Evolutionary conservation across 1,139 yeast species (phyloP).

Genomic region (Saccharomyces uvarum): DNA sequence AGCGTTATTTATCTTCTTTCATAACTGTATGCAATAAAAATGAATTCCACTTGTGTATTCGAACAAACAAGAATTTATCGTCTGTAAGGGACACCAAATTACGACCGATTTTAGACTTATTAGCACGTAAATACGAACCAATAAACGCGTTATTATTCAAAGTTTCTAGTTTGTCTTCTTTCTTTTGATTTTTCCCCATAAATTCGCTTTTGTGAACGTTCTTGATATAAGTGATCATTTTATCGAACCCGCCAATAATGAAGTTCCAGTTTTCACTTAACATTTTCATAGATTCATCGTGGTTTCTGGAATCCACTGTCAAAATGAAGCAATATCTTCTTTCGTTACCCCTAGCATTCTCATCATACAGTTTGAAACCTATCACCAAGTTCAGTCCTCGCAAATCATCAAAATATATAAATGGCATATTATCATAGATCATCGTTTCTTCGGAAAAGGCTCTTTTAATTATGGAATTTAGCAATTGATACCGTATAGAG

Average conservation of each 20-base stretch:
- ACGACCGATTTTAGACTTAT: slow-evolving; percentile 46
- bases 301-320: slow-evolving; percentile 50
- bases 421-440: slow-evolving; percentile 56
- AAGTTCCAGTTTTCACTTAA: slow-evolving; percentile 50
- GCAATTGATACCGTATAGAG: slow-evolving; percentile 33
- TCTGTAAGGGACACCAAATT: slow-evolving; percentile 53
- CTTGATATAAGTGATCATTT: slow-evolving; percentile 46
- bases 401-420: slow-evolving; percentile 61
- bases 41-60: slow-evolving; percentile 60
- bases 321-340: slow-evolving; percentile 63
- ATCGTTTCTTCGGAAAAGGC: slow-evolving; percentile 68
- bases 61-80: slow-evolving; percentile 53
- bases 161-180: slow-evolving; percentile 43
- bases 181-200: slow-evolving; percentile 22
- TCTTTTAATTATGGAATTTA: slow-evolving; percentile 45
- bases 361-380: slow-evolving; percentile 61
- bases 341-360: slow-evolving; percentile 71
- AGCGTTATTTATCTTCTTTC: not conserved
- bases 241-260: slow-evolving; percentile 44
- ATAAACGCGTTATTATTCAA: slow-evolving; percentile 29
- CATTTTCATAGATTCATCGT: slow-evolving; percentile 31
- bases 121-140: slow-evolving; percentile 37
- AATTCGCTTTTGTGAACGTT: slow-evolving; percentile 29
- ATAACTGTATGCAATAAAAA: slow-evolving; percentile 36
- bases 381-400: slow-evolving; percentile 62